These are phyloP conservation scores for Acer campestre DNA, from an alignment of 345 rosid genomes.

Conservation along the genomic window DNA sequence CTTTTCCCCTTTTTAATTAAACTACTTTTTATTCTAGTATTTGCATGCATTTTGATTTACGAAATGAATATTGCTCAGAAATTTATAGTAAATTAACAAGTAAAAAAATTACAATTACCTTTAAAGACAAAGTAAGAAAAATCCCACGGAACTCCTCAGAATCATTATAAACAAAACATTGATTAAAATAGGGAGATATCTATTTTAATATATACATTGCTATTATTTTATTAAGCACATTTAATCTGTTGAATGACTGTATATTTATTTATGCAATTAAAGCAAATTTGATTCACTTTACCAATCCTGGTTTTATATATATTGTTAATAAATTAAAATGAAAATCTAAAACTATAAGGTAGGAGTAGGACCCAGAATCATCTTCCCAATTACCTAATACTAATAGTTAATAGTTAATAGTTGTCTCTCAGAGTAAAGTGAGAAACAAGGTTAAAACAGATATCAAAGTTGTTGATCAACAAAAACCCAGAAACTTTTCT, in stretches of 20 bases:
- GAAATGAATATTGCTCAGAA: neutral
- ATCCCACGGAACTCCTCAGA: neutral
- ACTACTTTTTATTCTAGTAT: neutral
- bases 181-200: neutral
- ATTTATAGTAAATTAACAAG: constrained; percentile 1
- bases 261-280: neutral
- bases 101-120: neutral
- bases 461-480: neutral
- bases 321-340: neutral
- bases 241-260: neutral
- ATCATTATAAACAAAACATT: neutral
- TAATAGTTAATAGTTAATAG: neutral
- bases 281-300: neutral
- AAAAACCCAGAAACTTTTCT: neutral
- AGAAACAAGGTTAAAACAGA: constrained; percentile 11
- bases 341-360: neutral
- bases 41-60: neutral
- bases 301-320: neutral
- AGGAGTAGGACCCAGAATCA: constrained; percentile 4
- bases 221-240: neutral
- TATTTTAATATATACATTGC: neutral
- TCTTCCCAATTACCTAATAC: neutral
- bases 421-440: constrained; percentile 3
- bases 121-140: neutral
- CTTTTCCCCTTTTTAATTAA: neutral